Base-by-base conservation (phyloP, 345 rosid species). In the Durio zibethinus region DNA sequence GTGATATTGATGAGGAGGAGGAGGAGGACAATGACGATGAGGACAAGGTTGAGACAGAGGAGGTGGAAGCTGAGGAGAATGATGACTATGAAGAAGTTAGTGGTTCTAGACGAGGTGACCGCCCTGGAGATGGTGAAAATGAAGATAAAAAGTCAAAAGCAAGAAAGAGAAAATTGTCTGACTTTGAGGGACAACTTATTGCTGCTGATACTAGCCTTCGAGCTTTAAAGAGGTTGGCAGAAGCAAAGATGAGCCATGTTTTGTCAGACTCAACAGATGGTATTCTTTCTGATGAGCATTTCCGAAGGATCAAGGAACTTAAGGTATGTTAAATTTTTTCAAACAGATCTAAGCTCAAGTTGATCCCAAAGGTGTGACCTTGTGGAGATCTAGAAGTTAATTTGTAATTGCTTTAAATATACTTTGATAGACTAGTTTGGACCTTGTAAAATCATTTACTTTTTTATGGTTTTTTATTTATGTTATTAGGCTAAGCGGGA, bases 201-300 rank as follows among this genome's bases (percentile, higher is more conserved):
- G 87, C 90, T 63, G 97, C 88, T 47, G 94, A 93, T 74, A 81
- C 97, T n/a, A 93, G 99, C 85, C 93, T 96, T 23, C 88, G 97
- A 20, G 91, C 97, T 60, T 81, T 96, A 21, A 96, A 96, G 87
- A 92, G 84, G 83, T 85, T 91, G 53, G 93, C 97, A 43, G 93
- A 85, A 81, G 85, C 83, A 50, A 91, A 88, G 82, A 74, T 69
- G 57, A 82, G 84, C 2, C 15, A 35, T 36, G 75, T 79, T 7
- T 75, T 86, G 5, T 81, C 81, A 60, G 88, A 87, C 63, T 78
- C 57, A 65, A 83, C 57, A 25, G 97, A 93, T 78, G 97, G 94
- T 63, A 86, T 96, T 85, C 97, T 93, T 75, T 96, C 97, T 31
- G 92, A 93, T 69, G 99, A 91, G 79, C 98, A 96, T 82, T 96